Conservation (phyloP, 2,329 filamentous ascomycete species). For the Pseudogymnoascus sp. region DNA sequence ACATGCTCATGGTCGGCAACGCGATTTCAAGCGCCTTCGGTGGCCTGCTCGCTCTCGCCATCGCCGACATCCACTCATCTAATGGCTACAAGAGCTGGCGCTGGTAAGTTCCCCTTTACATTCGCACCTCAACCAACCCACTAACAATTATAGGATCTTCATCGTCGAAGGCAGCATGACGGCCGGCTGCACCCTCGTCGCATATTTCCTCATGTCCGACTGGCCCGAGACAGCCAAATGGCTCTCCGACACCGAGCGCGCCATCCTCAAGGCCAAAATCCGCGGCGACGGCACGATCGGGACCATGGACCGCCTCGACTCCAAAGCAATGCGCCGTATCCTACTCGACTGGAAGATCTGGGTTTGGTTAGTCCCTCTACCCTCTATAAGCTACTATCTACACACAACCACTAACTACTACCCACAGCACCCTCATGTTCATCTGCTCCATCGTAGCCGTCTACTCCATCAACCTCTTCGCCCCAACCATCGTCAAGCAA, state of each 20-base stretch:
- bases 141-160: constrained; percentile 41
- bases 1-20: constrained; percentile 38
- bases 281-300: constrained; percentile 49
- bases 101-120: constrained; percentile 40
- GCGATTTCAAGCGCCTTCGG: constrained; percentile 21
- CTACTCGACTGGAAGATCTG: constrained; percentile 35
- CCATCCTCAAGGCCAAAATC: constrained; percentile 28
- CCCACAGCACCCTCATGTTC: constrained; percentile 33
- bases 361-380: constrained; percentile 19
- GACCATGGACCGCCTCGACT: constrained; percentile 37
- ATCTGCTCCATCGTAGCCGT: constrained; percentile 45
- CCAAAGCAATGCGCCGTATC: constrained; percentile 12
- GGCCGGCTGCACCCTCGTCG: constrained; percentile 34
- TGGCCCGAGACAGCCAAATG: constrained; percentile 13
- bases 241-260: constrained; percentile 33
- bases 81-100: constrained; percentile 50
- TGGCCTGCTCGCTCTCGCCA: constrained; percentile 19
- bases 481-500: constrained; percentile 55
- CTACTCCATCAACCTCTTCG: constrained; percentile 42
- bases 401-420: constrained; percentile 52
- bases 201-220: constrained; percentile 31
- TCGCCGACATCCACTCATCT: constrained; percentile 64
- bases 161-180: constrained; percentile 44
- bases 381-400: constrained; percentile 51
- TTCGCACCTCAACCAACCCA: no score